Base-by-base conservation (phyloP, 2,329 filamentous ascomycete genomes). In the Alternaria sp. region DNA sequence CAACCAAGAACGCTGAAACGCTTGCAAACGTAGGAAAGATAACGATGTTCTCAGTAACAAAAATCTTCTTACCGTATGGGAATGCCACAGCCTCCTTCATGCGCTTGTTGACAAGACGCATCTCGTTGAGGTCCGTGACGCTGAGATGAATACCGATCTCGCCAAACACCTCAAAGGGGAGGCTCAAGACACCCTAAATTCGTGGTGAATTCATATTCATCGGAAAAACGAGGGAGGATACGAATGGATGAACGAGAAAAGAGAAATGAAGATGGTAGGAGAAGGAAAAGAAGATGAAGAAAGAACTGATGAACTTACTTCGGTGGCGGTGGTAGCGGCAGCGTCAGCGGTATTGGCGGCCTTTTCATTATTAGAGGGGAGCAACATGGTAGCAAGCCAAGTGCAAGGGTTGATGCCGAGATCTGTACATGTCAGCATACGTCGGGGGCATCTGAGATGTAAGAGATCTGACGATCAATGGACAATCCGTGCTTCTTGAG, bases 1-100 rank as follows among this genome's bases (percentile, higher is more conserved):
- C 33, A 25, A 44, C 4, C 26, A 64, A 50, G 18, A 66, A 66
- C 6, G 43, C 15, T 2, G 55, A 10, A n/a, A 66, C 18, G 37
- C 53, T 66, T 3, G 50, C 30, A 20, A 30, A 59, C 8, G 49
- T 64, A 12, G 61, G 33, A 26, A 47, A 65, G 5, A 66, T 15
- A 3, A 45, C 51, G 6, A 28, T 28, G 28, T 43, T 18, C 9
- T 50, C 21, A n/a, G 33, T 54, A 12, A 26, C 54, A 45, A 1
- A 58, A 15, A 6, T 18, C 12, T 23, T 53, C 59, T 58, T 61
- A 44, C 58, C 58, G 46, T 45, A 61, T 37, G 44, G 8, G 11
- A 50, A 30, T 14, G 26, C 33, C 28, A 50, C 33, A 2, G 45
- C 54, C 7, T 20, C 20, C 20, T 37, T 28, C 37, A 61, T 20